phyloP scores from a whole-genome alignment of 108 stramenopile genomes.

The Fragilaria radians region DNA sequence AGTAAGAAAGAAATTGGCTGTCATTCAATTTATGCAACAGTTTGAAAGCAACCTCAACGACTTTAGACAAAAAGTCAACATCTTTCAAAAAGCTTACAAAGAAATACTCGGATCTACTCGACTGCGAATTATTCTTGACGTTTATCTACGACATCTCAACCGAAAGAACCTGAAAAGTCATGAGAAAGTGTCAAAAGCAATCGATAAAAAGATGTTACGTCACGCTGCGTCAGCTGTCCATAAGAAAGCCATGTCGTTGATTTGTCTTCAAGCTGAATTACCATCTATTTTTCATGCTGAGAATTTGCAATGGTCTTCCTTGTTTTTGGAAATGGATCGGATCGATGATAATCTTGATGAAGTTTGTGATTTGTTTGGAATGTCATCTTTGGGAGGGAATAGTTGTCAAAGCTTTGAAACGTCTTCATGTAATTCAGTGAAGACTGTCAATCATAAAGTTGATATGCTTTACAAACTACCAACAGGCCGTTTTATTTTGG shows the following conservation, averaged over 20 bases:
- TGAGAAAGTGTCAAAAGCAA: constrained; percentile 67
- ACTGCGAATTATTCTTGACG: constrained; percentile 55
- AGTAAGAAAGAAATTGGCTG: constrained; percentile 14
- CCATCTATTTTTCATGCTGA: constrained; percentile 34
- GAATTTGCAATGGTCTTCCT: constrained; percentile 44
- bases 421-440: not conserved
- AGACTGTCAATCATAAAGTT: not conserved
- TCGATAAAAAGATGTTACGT: constrained; percentile 81
- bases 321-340: constrained; percentile 32
- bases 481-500: not conserved
- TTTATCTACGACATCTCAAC: constrained; percentile 62
- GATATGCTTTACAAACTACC: not conserved
- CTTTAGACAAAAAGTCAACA: not conserved
- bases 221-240: constrained; percentile 60
- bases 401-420: not conserved
- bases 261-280: constrained; percentile 48
- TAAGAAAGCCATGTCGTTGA: constrained; percentile 39
- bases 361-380: constrained; percentile 34
- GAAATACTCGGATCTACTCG: constrained; percentile 37
- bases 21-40: constrained; percentile 29
- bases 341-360: constrained; percentile 34
- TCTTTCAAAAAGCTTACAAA: constrained; percentile 54
- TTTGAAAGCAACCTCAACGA: constrained; percentile 5
- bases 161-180: constrained; percentile 37
- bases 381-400: constrained; percentile 1